Base-by-base conservation (phyloP, 495 filamentous ascomycete genomes). In the Massariosphaeria phaeospora region DNA sequence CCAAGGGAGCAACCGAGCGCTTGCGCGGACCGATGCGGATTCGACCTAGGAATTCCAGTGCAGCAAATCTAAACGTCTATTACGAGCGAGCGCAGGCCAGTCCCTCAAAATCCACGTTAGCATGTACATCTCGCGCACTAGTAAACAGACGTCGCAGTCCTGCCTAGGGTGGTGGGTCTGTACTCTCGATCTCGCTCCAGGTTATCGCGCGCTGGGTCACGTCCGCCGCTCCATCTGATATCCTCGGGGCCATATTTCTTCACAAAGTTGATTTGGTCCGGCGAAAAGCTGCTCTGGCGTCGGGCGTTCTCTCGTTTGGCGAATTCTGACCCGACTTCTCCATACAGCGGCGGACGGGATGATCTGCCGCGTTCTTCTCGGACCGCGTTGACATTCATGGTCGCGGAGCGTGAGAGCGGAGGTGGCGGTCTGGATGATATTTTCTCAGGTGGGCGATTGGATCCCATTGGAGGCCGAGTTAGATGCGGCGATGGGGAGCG, bases 401-500 rank as follows among this genome's bases (percentile, higher is more conserved):
- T 63, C 33, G 54, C 54, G 23, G 59, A 58, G 49, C 59, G 59
- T 21, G 38, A 35, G 30, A 63, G 54, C 0, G 59, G 38, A 8
- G 57, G 57, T n/a, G 52, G 58, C 3, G 39, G 21, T 47, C 30
- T 18, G 5, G 33, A n/a, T 6, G 25, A 25, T 24, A 39, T n/a
- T 13, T 44, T 29, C 20, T 50, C 40, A 23, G 50, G 33, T 17
- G 34, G 39, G 8, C 59, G 30, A 29, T 51, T 48, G 24, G 47
- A 3, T 35, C 53, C 54, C 36, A 58, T 54, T 6, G 59, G 59
- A 17, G 53, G 59, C n/a, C 39, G 41, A 23, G 40, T 25, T 17
- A 58, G 33, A n/a, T n/a, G n/a, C 38, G 61, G 55, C 34, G 61
- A 52, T 17, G 61, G 61, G 1, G 61, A 63, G 27, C 50, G 48